A percentile compares a stretch with the other conserved stretches of the same genome.
Conservation (phyloP, 164 flowering plant genomes). For the Aristolochia contorta region DNA sequence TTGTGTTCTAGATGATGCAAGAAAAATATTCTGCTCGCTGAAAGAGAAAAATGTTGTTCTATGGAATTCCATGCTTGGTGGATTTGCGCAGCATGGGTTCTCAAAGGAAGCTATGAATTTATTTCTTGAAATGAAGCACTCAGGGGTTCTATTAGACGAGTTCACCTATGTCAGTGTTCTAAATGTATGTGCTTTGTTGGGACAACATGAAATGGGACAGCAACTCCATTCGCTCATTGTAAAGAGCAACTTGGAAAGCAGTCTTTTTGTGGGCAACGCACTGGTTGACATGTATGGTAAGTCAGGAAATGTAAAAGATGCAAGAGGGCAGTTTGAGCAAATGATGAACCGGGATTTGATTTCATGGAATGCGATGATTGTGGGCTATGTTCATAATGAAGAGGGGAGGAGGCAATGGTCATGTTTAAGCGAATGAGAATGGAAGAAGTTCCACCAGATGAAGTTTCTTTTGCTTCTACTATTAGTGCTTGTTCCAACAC, state of each 20-base stretch:
- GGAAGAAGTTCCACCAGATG: conserved; percentile 55
- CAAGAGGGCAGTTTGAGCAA: conserved; percentile 56
- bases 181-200: conserved; percentile 61
- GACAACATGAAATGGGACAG: conserved; percentile 35
- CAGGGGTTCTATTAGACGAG: conserved; percentile 56
- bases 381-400: conserved; percentile 65
- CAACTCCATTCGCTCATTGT: conserved; percentile 70
- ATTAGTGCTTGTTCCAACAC: conserved; percentile 72
- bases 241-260: conserved; percentile 42
- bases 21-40: conserved; percentile 43
- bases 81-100: conserved; percentile 57
- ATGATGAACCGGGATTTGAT: conserved; percentile 49
- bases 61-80: conserved; percentile 84
- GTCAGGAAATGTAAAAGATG: conserved; percentile 51
- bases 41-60: conserved; percentile 56
- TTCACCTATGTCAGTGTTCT: conserved; percentile 70
- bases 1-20: conserved; percentile 47
- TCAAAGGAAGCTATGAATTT: conserved; percentile 43
- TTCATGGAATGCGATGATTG: conserved; percentile 93
- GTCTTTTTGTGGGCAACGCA: conserved; percentile 74
- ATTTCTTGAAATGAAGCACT: conserved; percentile 37
- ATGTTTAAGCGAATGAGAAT: conserved; percentile 53
- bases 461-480: conserved; percentile 63
- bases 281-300: conserved; percentile 92
- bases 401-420: conserved; percentile 48